Evolutionary conservation across 1,284 basidiomycete species (phyloP).

Genomic region (Ceratobasidium sp.): DNA sequence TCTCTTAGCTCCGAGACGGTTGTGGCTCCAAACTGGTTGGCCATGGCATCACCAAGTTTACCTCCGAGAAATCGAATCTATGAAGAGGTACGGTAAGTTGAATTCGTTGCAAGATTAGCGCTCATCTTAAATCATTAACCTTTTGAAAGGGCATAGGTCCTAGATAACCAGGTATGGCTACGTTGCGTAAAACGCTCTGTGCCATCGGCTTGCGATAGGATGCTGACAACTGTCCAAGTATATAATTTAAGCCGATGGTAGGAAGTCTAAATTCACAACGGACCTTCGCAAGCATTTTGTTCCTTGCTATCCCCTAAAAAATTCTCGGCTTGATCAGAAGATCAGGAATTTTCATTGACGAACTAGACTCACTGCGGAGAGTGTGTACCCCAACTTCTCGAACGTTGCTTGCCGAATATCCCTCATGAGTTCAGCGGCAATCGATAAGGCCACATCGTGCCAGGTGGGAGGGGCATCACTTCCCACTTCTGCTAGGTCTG

Average conservation of each 20-base stretch:
- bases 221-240: conserved; percentile 24
- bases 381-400: conserved; percentile 84
- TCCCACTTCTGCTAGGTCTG: conserved; percentile 44
- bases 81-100: neutral
- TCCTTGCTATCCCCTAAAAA: conserved; percentile 81
- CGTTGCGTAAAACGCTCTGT: conserved; percentile 80
- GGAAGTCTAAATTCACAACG: neutral
- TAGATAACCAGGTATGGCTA: conserved; percentile 83
- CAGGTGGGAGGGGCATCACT: conserved; percentile 62
- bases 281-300: conserved; percentile 94
- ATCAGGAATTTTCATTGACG: neutral
- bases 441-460: conserved; percentile 90
- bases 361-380: conserved; percentile 74
- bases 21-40: conserved; percentile 83
- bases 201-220: conserved; percentile 48
- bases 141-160: conserved; percentile 85
- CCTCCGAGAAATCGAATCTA: conserved; percentile 95
- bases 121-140: conserved; percentile 55
- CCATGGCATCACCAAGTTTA: conserved; percentile 88
- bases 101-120: neutral
- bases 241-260: conserved; percentile 1
- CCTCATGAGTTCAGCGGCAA: conserved; percentile 89
- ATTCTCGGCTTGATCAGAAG: conserved; percentile 20
- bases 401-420: conserved; percentile 72
- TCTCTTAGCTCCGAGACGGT: conserved; percentile 89